A percentile compares a stretch with the other conserved stretches of the same genome.
Evolutionary conservation across 2,329 filamentous ascomycete species (phyloP).

Genomic region (Graphilbum sp.): DNA sequence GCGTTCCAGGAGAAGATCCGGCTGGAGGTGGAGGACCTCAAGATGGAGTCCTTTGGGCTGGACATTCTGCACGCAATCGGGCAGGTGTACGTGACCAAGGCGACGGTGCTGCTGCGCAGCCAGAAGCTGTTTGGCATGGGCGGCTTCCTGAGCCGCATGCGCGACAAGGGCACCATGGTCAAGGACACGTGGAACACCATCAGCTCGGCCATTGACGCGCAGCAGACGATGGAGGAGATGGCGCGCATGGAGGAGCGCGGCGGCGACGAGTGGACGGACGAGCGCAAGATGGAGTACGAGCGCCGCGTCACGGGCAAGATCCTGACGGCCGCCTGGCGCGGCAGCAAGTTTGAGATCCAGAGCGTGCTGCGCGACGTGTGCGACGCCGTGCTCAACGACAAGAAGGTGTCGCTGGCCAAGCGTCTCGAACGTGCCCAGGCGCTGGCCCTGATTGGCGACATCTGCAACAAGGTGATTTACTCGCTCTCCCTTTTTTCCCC

Average conservation of each 20-base stretch:
- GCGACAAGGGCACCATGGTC: conserved; percentile 90
- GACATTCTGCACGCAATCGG: conserved; percentile 95
- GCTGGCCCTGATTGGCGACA: conserved; percentile 71
- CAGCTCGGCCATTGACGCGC: conserved; percentile 85
- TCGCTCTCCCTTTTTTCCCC: too few species aligned
- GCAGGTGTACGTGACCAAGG: conserved; percentile 77
- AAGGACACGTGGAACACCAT: conserved; percentile 99
- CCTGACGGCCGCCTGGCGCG: conserved; percentile 86
- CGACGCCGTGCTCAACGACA: conserved; percentile 66
- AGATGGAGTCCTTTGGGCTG: conserved; percentile 97
- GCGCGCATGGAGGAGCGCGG: conserved; percentile 86
- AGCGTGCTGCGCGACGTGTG: conserved; percentile 89
- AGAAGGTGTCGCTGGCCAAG: conserved; percentile 68
- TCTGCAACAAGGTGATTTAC: conserved; percentile 62
- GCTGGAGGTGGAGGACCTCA: conserved; percentile 91
- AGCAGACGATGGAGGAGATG: conserved; percentile 99
- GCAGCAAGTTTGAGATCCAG: conserved; percentile 96
- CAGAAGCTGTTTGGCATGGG: conserved; percentile 95
- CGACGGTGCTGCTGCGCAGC: conserved; percentile 72
- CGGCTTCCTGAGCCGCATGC: conserved; percentile 84
- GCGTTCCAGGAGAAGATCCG: conserved; percentile 91
- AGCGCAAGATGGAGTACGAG: conserved; percentile 92
- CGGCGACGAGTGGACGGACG: conserved; percentile 95
- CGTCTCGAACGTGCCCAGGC: conserved; percentile 82
- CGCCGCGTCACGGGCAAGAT: conserved; percentile 95